Conservation (phyloP, 768 basidiomycete species). For the Amanita rubescens region DNA sequence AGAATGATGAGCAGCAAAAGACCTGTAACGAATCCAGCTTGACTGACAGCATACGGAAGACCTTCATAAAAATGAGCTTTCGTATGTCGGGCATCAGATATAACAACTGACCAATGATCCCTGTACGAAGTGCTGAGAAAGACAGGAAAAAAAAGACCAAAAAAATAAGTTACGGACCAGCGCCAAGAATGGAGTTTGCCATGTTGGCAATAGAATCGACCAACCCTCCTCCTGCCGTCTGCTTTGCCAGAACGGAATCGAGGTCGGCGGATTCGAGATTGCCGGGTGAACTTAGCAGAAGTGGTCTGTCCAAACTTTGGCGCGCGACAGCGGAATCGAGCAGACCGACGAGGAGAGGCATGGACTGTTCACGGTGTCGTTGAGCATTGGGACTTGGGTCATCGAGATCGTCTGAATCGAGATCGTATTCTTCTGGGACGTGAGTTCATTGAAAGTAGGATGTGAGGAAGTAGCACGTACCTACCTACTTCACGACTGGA, state of each 20-base stretch:
- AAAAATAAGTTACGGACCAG: constrained; percentile 43
- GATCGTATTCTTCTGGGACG: constrained; percentile 59
- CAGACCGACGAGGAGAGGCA: constrained; percentile 77
- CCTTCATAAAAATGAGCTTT: constrained; percentile 36
- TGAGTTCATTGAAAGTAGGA: background rate
- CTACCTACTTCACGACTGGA: constrained; percentile 77
- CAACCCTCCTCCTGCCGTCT: constrained; percentile 63
- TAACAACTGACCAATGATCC: constrained; percentile 62
- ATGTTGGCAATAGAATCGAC: constrained; percentile 83
- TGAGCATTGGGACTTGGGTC: constrained; percentile 29
- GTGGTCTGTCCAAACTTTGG: constrained; percentile 48
- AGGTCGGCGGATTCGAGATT: constrained; percentile 40
- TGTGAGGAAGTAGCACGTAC: constrained; percentile 27
- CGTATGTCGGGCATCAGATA: background rate
- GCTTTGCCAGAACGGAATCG: constrained; percentile 64
- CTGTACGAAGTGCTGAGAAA: constrained; percentile 26
- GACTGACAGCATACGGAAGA: constrained; percentile 87
- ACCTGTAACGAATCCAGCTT: constrained; percentile 91
- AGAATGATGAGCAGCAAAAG: constrained; percentile 74
- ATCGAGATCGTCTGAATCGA: constrained; percentile 78
- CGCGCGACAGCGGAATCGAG: constrained; percentile 57
- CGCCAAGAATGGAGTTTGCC: constrained; percentile 94
- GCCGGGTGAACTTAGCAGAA: constrained; percentile 35
- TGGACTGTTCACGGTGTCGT: constrained; percentile 42
- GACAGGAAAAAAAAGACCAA: constrained; percentile 5